Base-by-base conservation (phyloP, 768 basidiomycete genomes). In the Leccinum longicurvipes region DNA sequence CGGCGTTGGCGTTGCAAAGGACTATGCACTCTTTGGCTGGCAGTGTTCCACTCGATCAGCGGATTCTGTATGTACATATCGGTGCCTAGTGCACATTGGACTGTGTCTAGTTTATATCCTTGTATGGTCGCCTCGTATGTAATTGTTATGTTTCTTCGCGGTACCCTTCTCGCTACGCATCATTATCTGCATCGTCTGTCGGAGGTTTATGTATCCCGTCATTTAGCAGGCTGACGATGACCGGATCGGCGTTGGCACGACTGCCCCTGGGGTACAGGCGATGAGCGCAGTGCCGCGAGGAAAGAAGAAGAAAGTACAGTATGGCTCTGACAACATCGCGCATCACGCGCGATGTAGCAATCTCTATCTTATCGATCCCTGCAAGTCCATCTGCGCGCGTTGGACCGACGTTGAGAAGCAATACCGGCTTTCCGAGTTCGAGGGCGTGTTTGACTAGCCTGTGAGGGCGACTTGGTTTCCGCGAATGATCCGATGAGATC, bases 361-460 rank as follows among this genome's bases (percentile, higher is more conserved):
- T 77, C 56, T 95, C 91, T 55, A 97, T 78, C 73, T 93, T 91
- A 60, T 89, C 85, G 50, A 95, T 73, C 7, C 82, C 87, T 5
- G 73, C 66, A n/a, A 87, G 64, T 25, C 70, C 73, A 67, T 98
- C 96, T 2, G 88, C 95, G 41, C 96, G 82, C 3, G 92, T 88
- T 3, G 93, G 93, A 7, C 96, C 96, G 21, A 91, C 74, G 61
- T 97, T 96, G 50, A 98, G 76, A 46, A 95, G 76, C 55, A 96
- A 71, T 6, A 93, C 85, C 0, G 87, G 86, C 71, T 93, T 96
- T 19, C 79, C 76, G 15, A 84, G 74, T 57, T 90, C 83, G 5
- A 89, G 67, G 1, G 94, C 93, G 60, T 83, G 87, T 68, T 87
- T 92, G 47, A 95, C 76, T 28, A 98, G 73, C 61, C 95, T 91